A percentile compares a stretch with the other conserved stretches of the same genome.
These are phyloP conservation scores for Lactarius hatsudake DNA, from an alignment of 768 basidiomycete genomes.

Conservation along the genomic window DNA sequence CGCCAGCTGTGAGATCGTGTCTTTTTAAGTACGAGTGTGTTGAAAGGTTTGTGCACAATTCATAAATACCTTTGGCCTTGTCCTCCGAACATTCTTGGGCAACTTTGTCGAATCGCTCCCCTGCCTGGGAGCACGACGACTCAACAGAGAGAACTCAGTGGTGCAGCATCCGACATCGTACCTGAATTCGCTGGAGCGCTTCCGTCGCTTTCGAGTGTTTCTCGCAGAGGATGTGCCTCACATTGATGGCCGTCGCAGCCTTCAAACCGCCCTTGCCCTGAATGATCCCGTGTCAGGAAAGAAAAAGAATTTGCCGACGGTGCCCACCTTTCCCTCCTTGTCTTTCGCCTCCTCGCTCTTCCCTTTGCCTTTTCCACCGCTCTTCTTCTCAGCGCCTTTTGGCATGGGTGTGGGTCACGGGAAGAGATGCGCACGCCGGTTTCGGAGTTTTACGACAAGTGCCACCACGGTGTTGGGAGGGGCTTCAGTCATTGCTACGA, in stretches of 20 bases:
- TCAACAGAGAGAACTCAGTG: neutral
- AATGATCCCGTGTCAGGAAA: neutral
- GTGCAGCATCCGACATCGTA: slow-evolving; percentile 31
- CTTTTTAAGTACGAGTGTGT: neutral
- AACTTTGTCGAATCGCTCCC: slow-evolving; percentile 82
- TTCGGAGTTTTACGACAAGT: neutral
- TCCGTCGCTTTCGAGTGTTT: slow-evolving; percentile 80
- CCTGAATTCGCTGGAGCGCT: slow-evolving; percentile 77
- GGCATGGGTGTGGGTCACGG: neutral
- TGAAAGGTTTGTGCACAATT: neutral
- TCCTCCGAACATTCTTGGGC: slow-evolving; percentile 90
- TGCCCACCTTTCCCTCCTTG: slow-evolving; percentile 17
- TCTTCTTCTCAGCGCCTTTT: slow-evolving; percentile 36
- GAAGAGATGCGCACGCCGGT: neutral
- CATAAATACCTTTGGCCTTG: slow-evolving; percentile 76
- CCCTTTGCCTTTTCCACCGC: slow-evolving; percentile 31
- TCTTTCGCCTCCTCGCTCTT: slow-evolving; percentile 14
- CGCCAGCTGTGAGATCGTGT: slow-evolving; percentile 55
- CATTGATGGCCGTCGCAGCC: slow-evolving; percentile 78
- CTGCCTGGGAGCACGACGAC: slow-evolving; percentile 49
- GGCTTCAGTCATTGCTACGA: neutral
- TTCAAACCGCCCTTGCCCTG: slow-evolving; percentile 63
- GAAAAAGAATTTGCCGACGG: neutral
- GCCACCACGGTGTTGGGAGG: neutral
- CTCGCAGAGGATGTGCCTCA: slow-evolving; percentile 86